Evolutionary conservation across 805 yeast species (phyloP), one percentile per base, ranked within the genome.

Genomic region (Lipomyces kockii): DNA sequence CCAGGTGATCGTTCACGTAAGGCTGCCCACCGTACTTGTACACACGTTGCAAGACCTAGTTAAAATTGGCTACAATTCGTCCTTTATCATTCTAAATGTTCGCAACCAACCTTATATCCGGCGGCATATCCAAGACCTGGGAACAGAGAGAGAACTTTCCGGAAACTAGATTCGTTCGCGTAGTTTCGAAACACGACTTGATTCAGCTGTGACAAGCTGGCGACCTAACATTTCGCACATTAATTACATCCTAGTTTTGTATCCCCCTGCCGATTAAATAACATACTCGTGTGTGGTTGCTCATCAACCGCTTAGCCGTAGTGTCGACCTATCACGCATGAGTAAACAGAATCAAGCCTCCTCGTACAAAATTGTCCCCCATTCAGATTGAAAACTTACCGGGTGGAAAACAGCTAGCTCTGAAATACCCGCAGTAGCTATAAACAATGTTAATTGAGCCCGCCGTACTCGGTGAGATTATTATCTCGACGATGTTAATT

Each of bases 21-120:
- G 99, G 99, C 83, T 95, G 99, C 61, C 99, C 99, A 77, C 99
- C 98, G 79, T 95, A 95, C 82, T 95, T 95, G 86, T 95, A 95
- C 64, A 95, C 98, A 83, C 99, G 88, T 82, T 95, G 99, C 74
- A 94, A 83, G 74, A 95, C 89, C 77, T 68, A 37, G 22, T 17
- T 14, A 4, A 37, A 8, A 1, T 29, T 22, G 62, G 20, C 43
- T 9, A 3, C 22, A 52, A 53, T 53, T 14, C 8, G 35, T 20
- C 14, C 9, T 3, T 27, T 29, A 25, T 29, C 11, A 22, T 20
- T 57, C 14, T 9, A 20, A 20, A 22, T 14, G 29, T 32, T 14
- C 22, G 5, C 20, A 46, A 81, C 64, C 17, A 35, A 70, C 74
- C 70, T 95, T 95, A 84, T 95, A 95, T 72, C 92, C 91, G 58